Conservation (phyloP, 352 stramenopile species). For the Phytopythium aichiense region DNA sequence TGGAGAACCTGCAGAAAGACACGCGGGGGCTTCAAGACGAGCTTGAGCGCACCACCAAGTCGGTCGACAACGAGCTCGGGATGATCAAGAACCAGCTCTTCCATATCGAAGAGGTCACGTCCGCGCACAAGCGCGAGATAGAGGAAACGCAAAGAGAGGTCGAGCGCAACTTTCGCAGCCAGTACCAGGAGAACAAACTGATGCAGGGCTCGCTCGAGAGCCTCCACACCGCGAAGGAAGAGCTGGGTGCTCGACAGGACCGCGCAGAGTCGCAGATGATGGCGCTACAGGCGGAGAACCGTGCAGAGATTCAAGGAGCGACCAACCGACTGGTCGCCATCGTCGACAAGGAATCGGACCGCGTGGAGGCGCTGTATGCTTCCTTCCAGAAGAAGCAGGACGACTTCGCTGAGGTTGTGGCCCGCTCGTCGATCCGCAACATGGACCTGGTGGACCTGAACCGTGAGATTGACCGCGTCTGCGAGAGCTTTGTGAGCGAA, state of each 20-base stretch:
- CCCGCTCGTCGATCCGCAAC: constrained; percentile 74
- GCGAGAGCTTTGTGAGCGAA: constrained; percentile 74
- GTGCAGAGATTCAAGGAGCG: constrained; percentile 63
- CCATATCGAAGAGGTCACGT: constrained; percentile 65
- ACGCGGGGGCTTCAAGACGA: constrained; percentile 36
- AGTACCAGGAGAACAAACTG: constrained; percentile 51
- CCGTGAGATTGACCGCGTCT: constrained; percentile 73
- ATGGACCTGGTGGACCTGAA: constrained; percentile 80
- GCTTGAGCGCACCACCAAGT: constrained; percentile 45
- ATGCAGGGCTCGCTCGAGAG: constrained; percentile 35
- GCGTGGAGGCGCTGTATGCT: constrained; percentile 72
- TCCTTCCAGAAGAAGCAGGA: constrained; percentile 83
- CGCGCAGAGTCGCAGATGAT: constrained; percentile 60
- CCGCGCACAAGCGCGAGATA: constrained; percentile 48
- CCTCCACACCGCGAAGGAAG: constrained; percentile 41
- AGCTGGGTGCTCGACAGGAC: constrained; percentile 51
- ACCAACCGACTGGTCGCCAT: constrained; percentile 60
- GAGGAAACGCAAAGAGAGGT: constrained; percentile 56
- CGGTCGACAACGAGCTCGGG: constrained; percentile 55
- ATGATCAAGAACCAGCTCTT: constrained; percentile 75
- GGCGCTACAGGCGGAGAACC: constrained; percentile 64
- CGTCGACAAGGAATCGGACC: constrained; percentile 78
- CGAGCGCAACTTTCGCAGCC: constrained; percentile 46
- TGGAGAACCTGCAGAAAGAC: constrained; percentile 34
- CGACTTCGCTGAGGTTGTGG: constrained; percentile 72